A percentile compares a stretch with the other conserved stretches of the same genome.
Evolutionary conservation across 1,284 basidiomycete species (phyloP).

Genomic region (Apiotrichum gamsii): DNA sequence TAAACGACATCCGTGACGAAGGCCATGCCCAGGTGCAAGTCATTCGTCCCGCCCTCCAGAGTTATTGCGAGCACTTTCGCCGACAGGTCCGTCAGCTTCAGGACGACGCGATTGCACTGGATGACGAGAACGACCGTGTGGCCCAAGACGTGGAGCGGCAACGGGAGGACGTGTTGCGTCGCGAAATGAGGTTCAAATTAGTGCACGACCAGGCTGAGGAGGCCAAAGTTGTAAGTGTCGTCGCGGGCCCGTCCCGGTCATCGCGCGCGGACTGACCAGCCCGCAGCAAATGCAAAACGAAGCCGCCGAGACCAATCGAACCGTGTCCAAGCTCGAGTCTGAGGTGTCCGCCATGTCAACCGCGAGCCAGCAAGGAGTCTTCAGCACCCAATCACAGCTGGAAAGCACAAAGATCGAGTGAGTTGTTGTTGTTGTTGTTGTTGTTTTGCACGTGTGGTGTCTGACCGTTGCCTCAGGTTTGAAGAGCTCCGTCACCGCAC

Average conservation of each 20-base stretch:
- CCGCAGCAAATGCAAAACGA: slow-evolving; percentile 33
- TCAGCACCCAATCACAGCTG: slow-evolving; percentile 33
- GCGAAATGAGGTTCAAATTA: slow-evolving; percentile 52
- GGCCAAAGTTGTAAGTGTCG: slow-evolving; percentile 58
- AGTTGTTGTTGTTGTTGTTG: slow-evolving; percentile 8
- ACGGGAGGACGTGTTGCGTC: slow-evolving; percentile 61
- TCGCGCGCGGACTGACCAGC: too few relatives aligned
- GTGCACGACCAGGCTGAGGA: slow-evolving; percentile 64
- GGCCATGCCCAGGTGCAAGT: slow-evolving; percentile 62
- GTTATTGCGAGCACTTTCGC: slow-evolving; percentile 62
- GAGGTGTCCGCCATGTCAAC: slow-evolving; percentile 35
- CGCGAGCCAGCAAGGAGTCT: slow-evolving; percentile 35
- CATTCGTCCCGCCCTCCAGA: slow-evolving; percentile 64
- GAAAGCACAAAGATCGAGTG: slow-evolving; percentile 39
- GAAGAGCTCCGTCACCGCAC: slow-evolving; percentile 41
- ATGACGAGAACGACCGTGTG: slow-evolving; percentile 69
- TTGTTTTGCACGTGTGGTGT: too few relatives aligned
- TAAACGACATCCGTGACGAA: slow-evolving; percentile 55
- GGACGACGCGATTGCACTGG: slow-evolving; percentile 65
- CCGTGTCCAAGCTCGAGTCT: slow-evolving; percentile 32
- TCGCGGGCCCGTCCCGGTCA: slow-evolving; percentile 10
- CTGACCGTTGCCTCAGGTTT: slow-evolving; percentile 20
- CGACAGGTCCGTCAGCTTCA: slow-evolving; percentile 62
- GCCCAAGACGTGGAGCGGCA: slow-evolving; percentile 36
- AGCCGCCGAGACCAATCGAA: slow-evolving; percentile 28